Evolutionary conservation across 768 basidiomycete genomes (phyloP).

Genomic region (Podaxis mareebaensis): DNA sequence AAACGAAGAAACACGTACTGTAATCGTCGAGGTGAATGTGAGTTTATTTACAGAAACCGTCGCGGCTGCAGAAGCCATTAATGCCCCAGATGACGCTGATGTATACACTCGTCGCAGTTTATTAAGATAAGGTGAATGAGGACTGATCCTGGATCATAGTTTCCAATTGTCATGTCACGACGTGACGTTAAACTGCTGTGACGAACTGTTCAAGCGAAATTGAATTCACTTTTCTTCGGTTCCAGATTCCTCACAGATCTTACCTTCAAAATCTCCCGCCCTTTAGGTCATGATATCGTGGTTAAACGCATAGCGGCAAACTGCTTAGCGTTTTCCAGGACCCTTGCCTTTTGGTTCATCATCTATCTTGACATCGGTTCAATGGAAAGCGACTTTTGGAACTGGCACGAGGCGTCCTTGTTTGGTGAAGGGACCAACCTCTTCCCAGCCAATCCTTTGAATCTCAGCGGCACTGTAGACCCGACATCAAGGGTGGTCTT

Average conservation of each 20-base stretch:
- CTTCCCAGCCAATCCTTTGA: neutral
- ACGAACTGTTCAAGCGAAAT: neutral
- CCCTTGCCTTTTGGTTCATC: neutral
- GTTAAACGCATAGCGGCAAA: neutral
- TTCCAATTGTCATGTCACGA: neutral
- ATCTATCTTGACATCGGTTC: neutral
- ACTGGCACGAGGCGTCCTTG: neutral
- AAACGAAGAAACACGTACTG: neutral
- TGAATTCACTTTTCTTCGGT: neutral
- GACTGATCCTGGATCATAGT: neutral
- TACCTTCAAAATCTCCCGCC: neutral
- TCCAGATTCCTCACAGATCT: neutral
- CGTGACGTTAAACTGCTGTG: neutral
- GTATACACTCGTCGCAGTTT: neutral
- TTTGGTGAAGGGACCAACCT: neutral
- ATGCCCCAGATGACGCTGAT: neutral
- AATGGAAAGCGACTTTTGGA: neutral
- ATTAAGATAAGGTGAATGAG: neutral
- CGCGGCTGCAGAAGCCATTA: neutral
- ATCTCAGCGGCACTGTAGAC: slow-evolving; percentile 1
- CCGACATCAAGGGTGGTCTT: slow-evolving; percentile 7
- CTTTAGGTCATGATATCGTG: neutral
- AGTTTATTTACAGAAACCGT: neutral
- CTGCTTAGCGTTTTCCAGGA: neutral
- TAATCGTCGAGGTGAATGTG: neutral